Evolutionary conservation across 2,329 filamentous ascomycete species (phyloP).

Genomic region (Fusarium odoratissimum): DNA sequence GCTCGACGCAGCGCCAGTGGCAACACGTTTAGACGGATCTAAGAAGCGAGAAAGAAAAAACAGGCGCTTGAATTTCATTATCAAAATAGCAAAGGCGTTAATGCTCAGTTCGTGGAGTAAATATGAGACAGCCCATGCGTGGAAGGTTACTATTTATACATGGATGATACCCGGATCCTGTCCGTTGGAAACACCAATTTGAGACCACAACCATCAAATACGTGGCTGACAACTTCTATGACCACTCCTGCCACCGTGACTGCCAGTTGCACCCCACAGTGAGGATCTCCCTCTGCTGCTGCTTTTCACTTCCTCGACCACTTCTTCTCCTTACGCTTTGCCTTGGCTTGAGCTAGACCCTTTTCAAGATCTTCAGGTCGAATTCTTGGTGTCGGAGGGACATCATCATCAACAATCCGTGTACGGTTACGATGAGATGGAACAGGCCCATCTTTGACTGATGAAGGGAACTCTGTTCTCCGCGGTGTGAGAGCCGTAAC

Average conservation of each 20-base stretch:
- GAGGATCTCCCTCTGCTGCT: neutral
- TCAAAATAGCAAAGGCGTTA: conserved; percentile 39
- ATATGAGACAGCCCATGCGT: conserved; percentile 39
- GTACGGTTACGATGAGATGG: conserved; percentile 53
- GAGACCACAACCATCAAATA: conserved; percentile 12
- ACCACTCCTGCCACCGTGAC: neutral
- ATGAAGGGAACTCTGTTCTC: conserved; percentile 69
- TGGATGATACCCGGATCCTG: conserved; percentile 48
- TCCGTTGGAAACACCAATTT: conserved; percentile 37
- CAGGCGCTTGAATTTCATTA: conserved; percentile 42
- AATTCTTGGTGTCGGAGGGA: conserved; percentile 69
- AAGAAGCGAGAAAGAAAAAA: conserved; percentile 45
- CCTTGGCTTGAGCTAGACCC: conserved; percentile 56
- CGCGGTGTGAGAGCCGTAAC: conserved; percentile 72
- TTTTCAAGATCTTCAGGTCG: conserved; percentile 70
- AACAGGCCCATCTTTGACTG: conserved; percentile 59
- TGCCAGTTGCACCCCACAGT: neutral
- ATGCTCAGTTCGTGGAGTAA: conserved; percentile 40
- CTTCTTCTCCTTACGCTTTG: conserved; percentile 49
- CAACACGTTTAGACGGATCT: conserved; percentile 79
- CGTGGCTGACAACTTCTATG: conserved; percentile 1
- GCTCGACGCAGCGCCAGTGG: conserved; percentile 77
- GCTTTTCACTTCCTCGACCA: conserved; percentile 37
- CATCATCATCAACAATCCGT: conserved; percentile 62
- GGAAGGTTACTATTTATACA: conserved; percentile 45